Evolutionary conservation across 352 stramenopile species (phyloP).

Genomic region (Globisporangium okanoganense): DNA sequence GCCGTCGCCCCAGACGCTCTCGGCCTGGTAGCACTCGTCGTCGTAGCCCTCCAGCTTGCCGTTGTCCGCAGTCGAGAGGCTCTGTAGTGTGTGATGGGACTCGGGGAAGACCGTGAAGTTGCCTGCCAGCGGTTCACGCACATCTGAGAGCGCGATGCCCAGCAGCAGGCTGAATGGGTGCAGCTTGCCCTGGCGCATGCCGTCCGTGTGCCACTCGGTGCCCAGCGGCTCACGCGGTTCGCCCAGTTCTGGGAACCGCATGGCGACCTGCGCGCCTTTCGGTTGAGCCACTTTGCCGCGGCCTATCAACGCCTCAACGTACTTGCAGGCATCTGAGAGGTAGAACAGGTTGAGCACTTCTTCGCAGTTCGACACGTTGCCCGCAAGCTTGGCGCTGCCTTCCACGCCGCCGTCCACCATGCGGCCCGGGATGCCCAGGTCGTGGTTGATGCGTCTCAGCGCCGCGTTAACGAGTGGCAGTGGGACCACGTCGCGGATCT

Average conservation of each 20-base stretch:
- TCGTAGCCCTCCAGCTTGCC: slow-evolving; percentile 50
- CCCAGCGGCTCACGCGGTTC: slow-evolving; percentile 51
- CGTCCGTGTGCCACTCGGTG: slow-evolving; percentile 82
- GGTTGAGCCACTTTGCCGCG: slow-evolving; percentile 37
- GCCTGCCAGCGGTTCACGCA: slow-evolving; percentile 46
- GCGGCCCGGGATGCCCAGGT: slow-evolving; percentile 57
- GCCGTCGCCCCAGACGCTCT: slow-evolving; percentile 77
- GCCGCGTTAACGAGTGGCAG: slow-evolving; percentile 50
- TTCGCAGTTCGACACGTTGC: slow-evolving; percentile 66
- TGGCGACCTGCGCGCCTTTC: slow-evolving; percentile 59
- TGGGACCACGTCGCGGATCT: slow-evolving; percentile 58
- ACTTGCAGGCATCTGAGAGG: slow-evolving; percentile 41
- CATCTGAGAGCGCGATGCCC: slow-evolving; percentile 69
- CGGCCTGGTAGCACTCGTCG: slow-evolving; percentile 56
- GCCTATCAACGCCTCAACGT: slow-evolving; percentile 64
- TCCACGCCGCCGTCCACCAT: slow-evolving; percentile 78
- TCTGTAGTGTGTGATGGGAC: slow-evolving; percentile 52
- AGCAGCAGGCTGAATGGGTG: slow-evolving; percentile 70
- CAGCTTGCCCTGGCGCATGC: slow-evolving; percentile 67
- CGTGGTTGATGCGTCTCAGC: slow-evolving; percentile 69
- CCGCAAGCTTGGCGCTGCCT: slow-evolving; percentile 59
- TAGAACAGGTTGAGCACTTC: slow-evolving; percentile 59
- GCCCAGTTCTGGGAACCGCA: slow-evolving; percentile 72
- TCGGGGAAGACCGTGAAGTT: slow-evolving; percentile 77
- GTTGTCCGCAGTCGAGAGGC: slow-evolving; percentile 33